Conservation (phyloP, 495 filamentous ascomycete genomes). For the Oidiodendron maius region DNA sequence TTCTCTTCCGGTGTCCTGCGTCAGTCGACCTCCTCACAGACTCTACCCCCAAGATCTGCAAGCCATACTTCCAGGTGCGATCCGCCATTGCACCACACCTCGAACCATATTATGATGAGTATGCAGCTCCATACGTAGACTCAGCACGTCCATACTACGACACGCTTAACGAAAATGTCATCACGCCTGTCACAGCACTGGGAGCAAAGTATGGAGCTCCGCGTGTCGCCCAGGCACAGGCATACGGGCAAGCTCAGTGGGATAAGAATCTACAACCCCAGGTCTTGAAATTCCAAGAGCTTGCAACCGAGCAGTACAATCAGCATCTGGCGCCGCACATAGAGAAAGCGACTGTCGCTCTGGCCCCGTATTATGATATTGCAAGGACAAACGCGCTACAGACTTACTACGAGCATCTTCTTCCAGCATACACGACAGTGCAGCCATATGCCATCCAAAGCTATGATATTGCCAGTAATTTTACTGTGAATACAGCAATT, state of each 20-base stretch:
- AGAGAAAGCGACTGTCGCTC: slow-evolving; percentile 43
- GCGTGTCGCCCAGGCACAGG: slow-evolving; percentile 56
- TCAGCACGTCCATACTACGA: slow-evolving; percentile 67
- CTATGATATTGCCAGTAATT: slow-evolving; percentile 58
- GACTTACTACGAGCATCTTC: slow-evolving; percentile 62
- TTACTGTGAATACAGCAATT: slow-evolving; percentile 63
- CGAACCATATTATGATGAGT: slow-evolving; percentile 79
- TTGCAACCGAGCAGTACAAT: slow-evolving; percentile 61
- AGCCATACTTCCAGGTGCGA: slow-evolving; percentile 69
- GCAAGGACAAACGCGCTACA: slow-evolving; percentile 53
- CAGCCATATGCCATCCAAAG: slow-evolving; percentile 67
- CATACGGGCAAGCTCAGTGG: slow-evolving; percentile 68
- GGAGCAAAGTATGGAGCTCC: slow-evolving; percentile 76
- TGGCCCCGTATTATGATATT: slow-evolving; percentile 67
- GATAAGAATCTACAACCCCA: slow-evolving; percentile 67
- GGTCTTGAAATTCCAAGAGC: slow-evolving; percentile 53
- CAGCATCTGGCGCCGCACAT: slow-evolving; percentile 67
- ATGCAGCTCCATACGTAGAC: slow-evolving; percentile 79
- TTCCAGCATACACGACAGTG: slow-evolving; percentile 68
- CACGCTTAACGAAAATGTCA: slow-evolving; percentile 57
- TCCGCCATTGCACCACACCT: slow-evolving; percentile 68
- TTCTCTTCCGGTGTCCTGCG: slow-evolving; percentile 78
- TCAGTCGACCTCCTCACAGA: slow-evolving; percentile 58
- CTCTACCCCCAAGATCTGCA: slow-evolving; percentile 73
- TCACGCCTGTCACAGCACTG: slow-evolving; percentile 58